Evolutionary conservation across 306 rosid species (phyloP).

Genomic region (Pterocarpus macrocarpus): DNA sequence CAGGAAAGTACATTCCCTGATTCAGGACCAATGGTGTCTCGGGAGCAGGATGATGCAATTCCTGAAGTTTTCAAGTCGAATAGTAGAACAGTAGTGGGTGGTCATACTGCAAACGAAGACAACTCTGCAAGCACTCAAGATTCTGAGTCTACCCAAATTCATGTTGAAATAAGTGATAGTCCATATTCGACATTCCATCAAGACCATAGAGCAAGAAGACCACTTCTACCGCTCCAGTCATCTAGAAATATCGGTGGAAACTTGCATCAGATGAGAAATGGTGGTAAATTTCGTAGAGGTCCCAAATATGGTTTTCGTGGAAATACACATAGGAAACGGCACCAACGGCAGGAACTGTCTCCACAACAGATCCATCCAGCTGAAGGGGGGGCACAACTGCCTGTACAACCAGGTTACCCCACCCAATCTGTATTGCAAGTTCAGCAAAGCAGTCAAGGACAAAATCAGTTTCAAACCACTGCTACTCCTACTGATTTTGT

Average conservation of each 20-base stretch:
- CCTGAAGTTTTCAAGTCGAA: constrained; percentile 55
- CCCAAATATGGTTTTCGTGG: constrained; percentile 55
- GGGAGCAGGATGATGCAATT: constrained; percentile 47
- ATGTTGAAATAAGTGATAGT: constrained; percentile 52
- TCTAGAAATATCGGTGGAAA: constrained; percentile 56
- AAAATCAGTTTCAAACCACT: constrained; percentile 63
- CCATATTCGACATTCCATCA: constrained; percentile 53
- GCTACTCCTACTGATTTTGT: constrained; percentile 47
- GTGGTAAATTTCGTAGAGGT: constrained; percentile 61
- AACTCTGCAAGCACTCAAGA: constrained; percentile 55
- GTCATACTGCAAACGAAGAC: constrained; percentile 50
- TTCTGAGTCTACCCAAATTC: constrained; percentile 56
- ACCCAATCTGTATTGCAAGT: constrained; percentile 52
- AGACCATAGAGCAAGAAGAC: constrained; percentile 47
- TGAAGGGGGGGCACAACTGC: constrained; percentile 57
- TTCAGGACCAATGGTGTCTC: constrained; percentile 43
- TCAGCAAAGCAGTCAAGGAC: constrained; percentile 67
- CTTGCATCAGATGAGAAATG: constrained; percentile 54
- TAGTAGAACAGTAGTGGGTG: constrained; percentile 46
- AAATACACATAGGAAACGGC: constrained; percentile 57
- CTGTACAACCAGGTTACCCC: constrained; percentile 54
- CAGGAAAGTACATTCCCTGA: constrained; percentile 50
- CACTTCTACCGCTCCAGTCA: constrained; percentile 50
- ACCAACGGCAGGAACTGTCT: constrained; percentile 56
- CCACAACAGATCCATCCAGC: constrained; percentile 54